These are phyloP conservation scores for Lipomyces lipofer DNA, from an alignment of 805 yeast genomes.

Conservation along the genomic window DNA sequence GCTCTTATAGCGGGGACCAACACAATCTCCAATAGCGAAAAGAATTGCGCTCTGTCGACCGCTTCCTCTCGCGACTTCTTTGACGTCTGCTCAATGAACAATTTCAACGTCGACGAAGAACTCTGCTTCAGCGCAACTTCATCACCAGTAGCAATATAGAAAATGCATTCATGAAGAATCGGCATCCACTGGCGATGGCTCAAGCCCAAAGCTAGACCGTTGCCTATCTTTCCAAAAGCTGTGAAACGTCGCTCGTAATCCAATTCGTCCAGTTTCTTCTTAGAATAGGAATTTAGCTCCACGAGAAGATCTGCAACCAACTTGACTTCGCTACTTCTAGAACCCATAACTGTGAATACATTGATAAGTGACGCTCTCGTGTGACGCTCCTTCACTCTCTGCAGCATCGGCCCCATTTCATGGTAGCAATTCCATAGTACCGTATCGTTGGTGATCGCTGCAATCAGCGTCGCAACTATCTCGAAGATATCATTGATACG, in stretches of 20 bases:
- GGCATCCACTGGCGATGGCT: constrained; percentile 75
- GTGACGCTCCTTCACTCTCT: constrained; percentile 57
- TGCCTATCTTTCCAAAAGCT: constrained; percentile 68
- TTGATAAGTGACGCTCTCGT: constrained; percentile 62
- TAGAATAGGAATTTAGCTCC: constrained; percentile 70
- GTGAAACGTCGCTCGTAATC: constrained; percentile 75
- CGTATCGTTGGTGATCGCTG: constrained; percentile 43
- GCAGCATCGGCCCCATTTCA: constrained; percentile 58
- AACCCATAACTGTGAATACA: constrained; percentile 61
- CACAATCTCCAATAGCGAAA: constrained; percentile 46
- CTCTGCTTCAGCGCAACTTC: constrained; percentile 81
- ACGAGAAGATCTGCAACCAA: constrained; percentile 54
- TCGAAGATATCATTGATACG: constrained; percentile 17
- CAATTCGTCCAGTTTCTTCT: constrained; percentile 62
- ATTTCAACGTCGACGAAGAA: constrained; percentile 61
- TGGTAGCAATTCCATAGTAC: constrained; percentile 46
- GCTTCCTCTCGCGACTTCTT: constrained; percentile 42
- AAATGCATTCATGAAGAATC: constrained; percentile 64
- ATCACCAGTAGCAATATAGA: constrained; percentile 69
- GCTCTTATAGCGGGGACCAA: constrained; percentile 64
- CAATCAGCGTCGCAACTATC: constrained; percentile 11
- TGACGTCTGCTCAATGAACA: constrained; percentile 60
- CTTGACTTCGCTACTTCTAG: constrained; percentile 47
- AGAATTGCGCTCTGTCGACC: constrained; percentile 41
- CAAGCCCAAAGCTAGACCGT: constrained; percentile 48